These are phyloP conservation scores for Willaertia magna DNA, from an alignment of 208 protist species.

Conservation along the genomic window DNA sequence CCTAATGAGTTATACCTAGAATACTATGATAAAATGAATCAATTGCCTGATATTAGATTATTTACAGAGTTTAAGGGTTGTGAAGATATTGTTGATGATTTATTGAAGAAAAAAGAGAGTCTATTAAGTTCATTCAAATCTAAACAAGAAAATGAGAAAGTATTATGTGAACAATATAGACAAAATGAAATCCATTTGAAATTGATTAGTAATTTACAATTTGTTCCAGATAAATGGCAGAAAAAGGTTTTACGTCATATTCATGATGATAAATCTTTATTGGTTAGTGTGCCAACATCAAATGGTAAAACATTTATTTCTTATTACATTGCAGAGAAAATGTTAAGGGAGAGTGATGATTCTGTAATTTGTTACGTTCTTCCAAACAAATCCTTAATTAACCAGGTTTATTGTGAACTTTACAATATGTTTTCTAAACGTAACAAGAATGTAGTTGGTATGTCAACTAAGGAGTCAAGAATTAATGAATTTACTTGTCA, in stretches of 20 bases:
- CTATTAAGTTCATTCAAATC: too few species aligned
- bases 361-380: not conserved
- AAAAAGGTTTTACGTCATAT: not conserved
- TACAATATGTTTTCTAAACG: not conserved
- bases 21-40: too few species aligned
- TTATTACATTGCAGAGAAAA: not conserved
- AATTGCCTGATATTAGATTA: too few species aligned
- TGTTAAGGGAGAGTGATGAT: not conserved
- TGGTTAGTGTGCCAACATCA: not conserved
- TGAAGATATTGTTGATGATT: too few species aligned
- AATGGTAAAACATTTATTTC: conserved; percentile 8
- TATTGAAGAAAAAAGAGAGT: too few species aligned
- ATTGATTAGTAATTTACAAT: not conserved
- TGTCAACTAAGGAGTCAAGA: not conserved
- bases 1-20: too few species aligned
- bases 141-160: too few species aligned
- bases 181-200: too few species aligned
- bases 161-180: too few species aligned
- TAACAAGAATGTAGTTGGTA: not conserved
- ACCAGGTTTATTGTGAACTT: conserved; percentile 5
- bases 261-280: not conserved
- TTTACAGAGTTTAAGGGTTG: too few species aligned
- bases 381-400: not conserved
- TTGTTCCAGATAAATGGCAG: conserved; percentile 4
- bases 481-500: not conserved